These are phyloP conservation scores for Xylaria venustula DNA, from an alignment of 495 filamentous ascomycete genomes.

Conservation along the genomic window DNA sequence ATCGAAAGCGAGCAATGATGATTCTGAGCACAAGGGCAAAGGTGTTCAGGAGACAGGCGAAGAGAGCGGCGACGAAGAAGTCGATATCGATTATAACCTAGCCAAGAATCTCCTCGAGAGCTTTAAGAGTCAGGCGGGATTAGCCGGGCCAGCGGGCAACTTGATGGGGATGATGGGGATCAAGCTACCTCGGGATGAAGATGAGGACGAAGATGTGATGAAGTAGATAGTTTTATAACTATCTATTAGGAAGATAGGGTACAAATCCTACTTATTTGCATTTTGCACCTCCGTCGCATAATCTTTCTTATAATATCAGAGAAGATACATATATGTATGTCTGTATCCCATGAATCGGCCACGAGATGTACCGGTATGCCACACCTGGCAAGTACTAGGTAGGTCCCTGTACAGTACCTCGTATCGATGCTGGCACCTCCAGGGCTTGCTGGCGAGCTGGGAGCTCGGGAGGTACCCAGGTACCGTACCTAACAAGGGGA, in stretches of 20 bases:
- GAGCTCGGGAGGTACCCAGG: too few relatives aligned
- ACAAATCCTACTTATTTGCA: too few relatives aligned
- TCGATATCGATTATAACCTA: constrained; percentile 81
- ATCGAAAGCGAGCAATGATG: constrained; percentile 7
- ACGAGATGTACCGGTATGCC: too few relatives aligned
- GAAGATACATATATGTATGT: too few relatives aligned
- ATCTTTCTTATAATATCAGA: too few relatives aligned
- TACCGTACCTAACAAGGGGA: too few relatives aligned
- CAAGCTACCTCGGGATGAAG: constrained; percentile 75
- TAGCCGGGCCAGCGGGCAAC: constrained; percentile 82
- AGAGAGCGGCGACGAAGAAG: constrained; percentile 51
- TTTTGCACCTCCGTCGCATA: too few relatives aligned
- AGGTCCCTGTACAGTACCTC: too few relatives aligned
- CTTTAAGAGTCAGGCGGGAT: constrained; percentile 83
- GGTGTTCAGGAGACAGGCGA: constrained; percentile 19
- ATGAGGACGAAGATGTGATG: constrained; percentile 44
- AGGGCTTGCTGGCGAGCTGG: too few relatives aligned
- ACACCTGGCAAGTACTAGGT: too few relatives aligned
- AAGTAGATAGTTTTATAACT: neutral
- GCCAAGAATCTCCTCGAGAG: constrained; percentile 90
- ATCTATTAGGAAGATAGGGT: neutral
- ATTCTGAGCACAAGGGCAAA: constrained; percentile 15
- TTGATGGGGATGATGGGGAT: constrained; percentile 83
- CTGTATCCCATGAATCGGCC: too few relatives aligned
- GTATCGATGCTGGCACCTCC: too few relatives aligned